phyloP scores from a whole-genome alignment of 2,329 filamentous ascomycete genomes.

The Penicillium sp. region DNA sequence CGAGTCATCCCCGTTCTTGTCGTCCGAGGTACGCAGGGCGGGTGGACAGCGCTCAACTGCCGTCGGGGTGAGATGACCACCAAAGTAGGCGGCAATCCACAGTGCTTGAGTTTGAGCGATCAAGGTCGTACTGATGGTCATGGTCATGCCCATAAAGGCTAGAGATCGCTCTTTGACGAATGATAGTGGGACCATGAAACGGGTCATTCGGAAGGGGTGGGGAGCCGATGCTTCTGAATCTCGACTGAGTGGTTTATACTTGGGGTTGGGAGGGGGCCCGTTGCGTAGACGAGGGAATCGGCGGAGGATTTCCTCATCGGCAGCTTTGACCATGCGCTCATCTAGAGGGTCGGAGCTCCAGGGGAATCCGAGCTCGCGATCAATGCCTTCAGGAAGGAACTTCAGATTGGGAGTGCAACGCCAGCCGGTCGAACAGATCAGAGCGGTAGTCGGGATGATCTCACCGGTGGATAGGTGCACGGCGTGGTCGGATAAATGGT shows the following conservation, averaged over 20 bases:
- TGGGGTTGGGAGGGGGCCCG: conserved; percentile 35
- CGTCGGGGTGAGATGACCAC: conserved; percentile 44
- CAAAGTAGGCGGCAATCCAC: conserved; percentile 64
- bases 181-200: conserved; percentile 46
- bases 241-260: conserved; percentile 29
- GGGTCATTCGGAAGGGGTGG: conserved; percentile 47
- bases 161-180: conserved; percentile 42
- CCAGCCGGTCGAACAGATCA: conserved; percentile 59
- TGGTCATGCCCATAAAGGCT: conserved; percentile 48
- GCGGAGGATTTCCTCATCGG: conserved; percentile 49
- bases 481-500: conserved; percentile 42
- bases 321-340: conserved; percentile 36
- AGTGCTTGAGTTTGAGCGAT: conserved; percentile 51
- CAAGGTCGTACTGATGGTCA: conserved; percentile 44
- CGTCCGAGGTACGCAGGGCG: conserved; percentile 11
- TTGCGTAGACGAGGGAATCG: conserved; percentile 49
- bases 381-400: conserved; percentile 45
- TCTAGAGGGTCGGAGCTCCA: conserved; percentile 34
- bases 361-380: conserved; percentile 48
- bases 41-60: conserved; percentile 24
- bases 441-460: conserved; percentile 45
- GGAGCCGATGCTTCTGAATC: conserved; percentile 36
- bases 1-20: conserved; percentile 10
- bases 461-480: conserved; percentile 50
- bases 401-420: conserved; percentile 46